Evolutionary conservation across 2,329 filamentous ascomycete species (phyloP).

Genomic region (Penicillium sp.): DNA sequence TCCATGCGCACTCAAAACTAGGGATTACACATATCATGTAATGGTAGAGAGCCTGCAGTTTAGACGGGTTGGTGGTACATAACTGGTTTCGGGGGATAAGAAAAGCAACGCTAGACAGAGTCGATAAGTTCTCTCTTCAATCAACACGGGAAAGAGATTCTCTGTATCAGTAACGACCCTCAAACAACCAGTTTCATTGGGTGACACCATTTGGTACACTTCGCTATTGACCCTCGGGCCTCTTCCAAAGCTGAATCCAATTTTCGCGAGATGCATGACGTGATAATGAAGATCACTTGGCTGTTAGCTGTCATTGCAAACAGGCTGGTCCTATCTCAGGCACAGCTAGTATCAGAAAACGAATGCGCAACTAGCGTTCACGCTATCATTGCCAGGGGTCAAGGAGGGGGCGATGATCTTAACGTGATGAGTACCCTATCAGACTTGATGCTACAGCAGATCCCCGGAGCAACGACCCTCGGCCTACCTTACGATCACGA

Average conservation of each 20-base stretch:
- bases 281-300: conserved; percentile 11
- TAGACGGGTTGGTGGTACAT: conserved; percentile 1
- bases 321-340: neutral
- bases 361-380: conserved; percentile 24
- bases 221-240: neutral
- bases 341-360: conserved; percentile 12
- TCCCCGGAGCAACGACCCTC: conserved; percentile 23
- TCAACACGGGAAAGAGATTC: neutral
- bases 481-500: conserved; percentile 24
- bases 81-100: neutral
- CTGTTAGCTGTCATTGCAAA: conserved; percentile 1
- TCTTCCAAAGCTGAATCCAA: neutral
- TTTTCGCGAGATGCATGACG: conserved; percentile 8
- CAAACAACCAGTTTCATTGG: neutral
- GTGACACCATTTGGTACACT: neutral
- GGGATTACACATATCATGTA: neutral
- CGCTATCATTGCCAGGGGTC: conserved; percentile 24
- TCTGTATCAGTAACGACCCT: neutral
- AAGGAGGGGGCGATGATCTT: conserved; percentile 25
- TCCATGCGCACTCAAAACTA: neutral
- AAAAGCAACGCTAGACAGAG: neutral
- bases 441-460: conserved; percentile 22
- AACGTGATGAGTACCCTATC: conserved; percentile 26
- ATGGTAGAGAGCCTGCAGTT: neutral
- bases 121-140: neutral